Evolutionary conservation across 2,329 filamentous ascomycete genomes (phyloP).

Genomic region (Aspergillus melleus): DNA sequence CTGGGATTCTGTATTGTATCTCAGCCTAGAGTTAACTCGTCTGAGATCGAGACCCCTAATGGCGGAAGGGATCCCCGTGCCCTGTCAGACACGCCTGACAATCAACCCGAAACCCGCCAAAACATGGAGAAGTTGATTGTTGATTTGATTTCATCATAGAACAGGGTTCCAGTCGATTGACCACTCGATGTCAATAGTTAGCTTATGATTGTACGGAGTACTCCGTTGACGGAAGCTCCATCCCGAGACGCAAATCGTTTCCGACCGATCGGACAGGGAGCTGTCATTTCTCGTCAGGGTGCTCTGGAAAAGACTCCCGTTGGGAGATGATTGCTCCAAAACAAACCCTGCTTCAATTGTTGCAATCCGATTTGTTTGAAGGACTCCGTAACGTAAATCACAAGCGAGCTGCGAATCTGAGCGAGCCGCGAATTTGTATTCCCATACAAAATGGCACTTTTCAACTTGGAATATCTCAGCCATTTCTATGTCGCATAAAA

Average conservation of each 20-base stretch:
- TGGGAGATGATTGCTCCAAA: neutral
- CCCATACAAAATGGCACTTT: no score
- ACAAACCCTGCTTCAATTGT: neutral
- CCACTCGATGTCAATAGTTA: neutral
- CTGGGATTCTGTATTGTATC: neutral
- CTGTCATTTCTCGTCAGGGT: neutral
- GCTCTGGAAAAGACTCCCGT: neutral
- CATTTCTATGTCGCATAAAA: no score
- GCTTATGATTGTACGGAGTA: neutral
- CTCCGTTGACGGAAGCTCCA: neutral
- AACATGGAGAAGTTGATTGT: neutral
- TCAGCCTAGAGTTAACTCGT: neutral
- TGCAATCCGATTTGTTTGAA: neutral
- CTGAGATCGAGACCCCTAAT: neutral
- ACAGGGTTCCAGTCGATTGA: neutral
- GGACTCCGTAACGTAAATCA: no score
- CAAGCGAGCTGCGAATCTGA: no score
- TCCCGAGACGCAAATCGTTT: neutral
- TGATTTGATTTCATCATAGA: neutral
- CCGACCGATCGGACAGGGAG: neutral
- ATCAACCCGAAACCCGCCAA: neutral
- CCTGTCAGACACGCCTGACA: neutral
- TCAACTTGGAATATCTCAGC: no score
- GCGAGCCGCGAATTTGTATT: no score
- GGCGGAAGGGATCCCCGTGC: no score